Evolutionary conservation across 2,329 filamentous ascomycete species (phyloP).

Genomic region (Proliferodiscus dingleyae): DNA sequence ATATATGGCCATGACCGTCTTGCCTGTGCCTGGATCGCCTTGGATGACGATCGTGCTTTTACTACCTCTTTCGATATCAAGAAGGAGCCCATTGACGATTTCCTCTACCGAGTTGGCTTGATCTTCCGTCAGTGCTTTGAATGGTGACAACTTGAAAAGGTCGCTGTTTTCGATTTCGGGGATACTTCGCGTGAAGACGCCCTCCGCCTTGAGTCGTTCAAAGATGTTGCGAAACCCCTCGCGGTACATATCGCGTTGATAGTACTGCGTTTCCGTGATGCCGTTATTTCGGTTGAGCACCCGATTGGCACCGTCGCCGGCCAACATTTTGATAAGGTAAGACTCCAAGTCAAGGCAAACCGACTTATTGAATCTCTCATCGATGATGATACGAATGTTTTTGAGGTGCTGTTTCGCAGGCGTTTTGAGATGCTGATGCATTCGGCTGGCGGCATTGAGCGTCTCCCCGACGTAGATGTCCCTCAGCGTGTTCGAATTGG

Average conservation of each 20-base stretch:
- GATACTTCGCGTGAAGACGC: constrained; percentile 13
- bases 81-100: constrained; percentile 10
- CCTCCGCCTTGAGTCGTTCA: constrained; percentile 12
- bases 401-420: constrained; percentile 13
- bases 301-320: constrained; percentile 12
- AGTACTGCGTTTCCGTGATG: constrained; percentile 12
- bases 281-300: constrained; percentile 14
- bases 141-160: constrained; percentile 10
- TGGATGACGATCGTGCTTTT: constrained; percentile 11
- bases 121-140: constrained; percentile 14
- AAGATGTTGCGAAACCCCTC: constrained; percentile 11
- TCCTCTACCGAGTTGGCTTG: constrained; percentile 10
- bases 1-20: constrained; percentile 14
- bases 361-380: constrained; percentile 15
- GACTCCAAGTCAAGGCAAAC: constrained; percentile 15
- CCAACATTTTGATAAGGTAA: constrained; percentile 15
- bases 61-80: constrained; percentile 9
- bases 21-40: constrained; percentile 12
- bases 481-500: constrained; percentile 7
- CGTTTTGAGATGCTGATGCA: constrained; percentile 13
- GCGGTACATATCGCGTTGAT: constrained; percentile 12
- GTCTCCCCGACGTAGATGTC: constrained; percentile 14
- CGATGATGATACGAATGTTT: constrained; percentile 12
- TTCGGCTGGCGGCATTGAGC: constrained; percentile 8
- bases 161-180: constrained; percentile 12